A percentile compares a stretch with the other conserved stretches of the same genome.
phyloP scores from a whole-genome alignment of 805 yeast species.

The Lachancea kluyveri region DNA sequence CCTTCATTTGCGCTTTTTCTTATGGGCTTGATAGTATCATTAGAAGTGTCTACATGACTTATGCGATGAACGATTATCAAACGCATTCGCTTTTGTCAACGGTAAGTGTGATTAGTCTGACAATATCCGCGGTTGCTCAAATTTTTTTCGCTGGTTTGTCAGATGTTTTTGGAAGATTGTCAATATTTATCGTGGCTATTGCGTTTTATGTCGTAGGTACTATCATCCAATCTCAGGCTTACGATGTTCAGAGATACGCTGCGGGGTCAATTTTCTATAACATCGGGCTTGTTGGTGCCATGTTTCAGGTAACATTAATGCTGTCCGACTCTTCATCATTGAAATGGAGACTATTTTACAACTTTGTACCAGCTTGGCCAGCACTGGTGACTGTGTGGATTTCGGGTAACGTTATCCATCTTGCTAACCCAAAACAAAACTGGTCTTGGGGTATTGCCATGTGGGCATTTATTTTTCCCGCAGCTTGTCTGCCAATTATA shows the following conservation, averaged over 20 bases:
- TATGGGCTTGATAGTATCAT: conserved; percentile 43
- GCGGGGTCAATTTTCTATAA: conserved; percentile 48
- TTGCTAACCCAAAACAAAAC: conserved; percentile 28
- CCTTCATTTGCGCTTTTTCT: conserved; percentile 43
- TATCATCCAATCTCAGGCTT: conserved; percentile 48
- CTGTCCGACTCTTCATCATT: conserved; percentile 61
- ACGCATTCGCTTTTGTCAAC: conserved; percentile 47
- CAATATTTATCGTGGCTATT: conserved; percentile 37
- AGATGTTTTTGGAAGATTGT: conserved; percentile 51
- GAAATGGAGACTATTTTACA: conserved; percentile 63
- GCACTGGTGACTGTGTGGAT: conserved; percentile 75
- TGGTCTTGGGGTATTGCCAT: conserved; percentile 77
- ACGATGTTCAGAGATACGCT: conserved; percentile 44
- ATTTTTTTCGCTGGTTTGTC: conserved; percentile 50
- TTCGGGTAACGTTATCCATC: conserved; percentile 48
- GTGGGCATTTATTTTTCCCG: conserved; percentile 74
- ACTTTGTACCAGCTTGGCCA: conserved; percentile 65
- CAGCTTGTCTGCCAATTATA: conserved; percentile 52
- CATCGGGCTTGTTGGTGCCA: conserved; percentile 57
- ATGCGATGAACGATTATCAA: conserved; percentile 46
- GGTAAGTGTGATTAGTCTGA: conserved; percentile 44
- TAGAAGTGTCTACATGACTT: conserved; percentile 41
- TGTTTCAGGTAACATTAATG: conserved; percentile 49
- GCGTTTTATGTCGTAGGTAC: conserved; percentile 50
- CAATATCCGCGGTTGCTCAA: conserved; percentile 53